Evolutionary conservation across 176 grass and related monocot genomes (phyloP), one percentile per base, ranked within the genome.

Genomic region (Avena insularis): DNA sequence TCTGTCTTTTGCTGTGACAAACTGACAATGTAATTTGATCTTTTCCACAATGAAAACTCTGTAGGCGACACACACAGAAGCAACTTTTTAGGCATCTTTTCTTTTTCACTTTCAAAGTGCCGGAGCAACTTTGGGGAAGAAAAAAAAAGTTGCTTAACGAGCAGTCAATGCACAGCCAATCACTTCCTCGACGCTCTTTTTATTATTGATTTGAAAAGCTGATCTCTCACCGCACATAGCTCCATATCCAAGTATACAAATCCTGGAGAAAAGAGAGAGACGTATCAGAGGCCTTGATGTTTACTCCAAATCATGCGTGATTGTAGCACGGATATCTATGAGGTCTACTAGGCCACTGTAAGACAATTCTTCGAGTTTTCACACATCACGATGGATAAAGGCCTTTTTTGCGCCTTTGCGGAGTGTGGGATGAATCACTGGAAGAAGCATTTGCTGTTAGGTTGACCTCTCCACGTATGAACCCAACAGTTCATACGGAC

Each of bases 31-130:
- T 48, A 79, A 61, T 49, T 36, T 91, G 25, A 6, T 69, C 36
- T 6, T 51, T 71, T 84, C 82, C 49, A 82, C 54, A 33, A 45
- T 78, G 88, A 59, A 82, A 86, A 66, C 76, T 50, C 13, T 49
- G 17, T 21, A 40, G 61, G 48, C 35, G 75, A 84, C 56, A 49
- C 27, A 59, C 31, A 12, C 35, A 63, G 71, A 56, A 77, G 40
- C 80, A 83, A 69, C 62, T 68, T 71, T 50, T 20, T 20, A 79
- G 19, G 20, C 38, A 29, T 82, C 16, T 64, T 87, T 68, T 20
- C 6, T 25, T 35, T 54, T 40, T 35, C n/a, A 48, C 58, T 66
- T 46, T 7, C 17, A 84, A 48, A 45, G 68, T 15, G 77, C 3
- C 6, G 66, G 31, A 17, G 6, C 20, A 79, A 51, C 84, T 55